Percentiles rank a stretch among this genome's conserved stretches.
phyloP scores from a whole-genome alignment of 352 stramenopile genomes.

The Phytophthora hibernalis region DNA sequence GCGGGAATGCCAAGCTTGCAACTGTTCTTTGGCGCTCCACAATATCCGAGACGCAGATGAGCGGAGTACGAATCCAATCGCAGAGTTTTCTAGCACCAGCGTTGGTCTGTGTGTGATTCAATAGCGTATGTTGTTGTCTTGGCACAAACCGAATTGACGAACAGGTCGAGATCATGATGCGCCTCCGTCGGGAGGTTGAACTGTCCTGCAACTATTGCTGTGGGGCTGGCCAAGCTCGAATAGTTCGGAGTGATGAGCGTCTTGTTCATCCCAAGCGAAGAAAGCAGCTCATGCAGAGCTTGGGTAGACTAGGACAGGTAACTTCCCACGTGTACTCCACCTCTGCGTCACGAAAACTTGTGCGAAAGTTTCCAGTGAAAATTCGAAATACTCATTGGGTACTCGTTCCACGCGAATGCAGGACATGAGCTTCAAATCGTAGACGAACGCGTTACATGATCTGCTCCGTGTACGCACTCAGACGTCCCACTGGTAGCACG shows the following conservation, averaged over 20 bases:
- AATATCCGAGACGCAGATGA: conserved; percentile 26
- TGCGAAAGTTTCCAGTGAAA: conserved; percentile 13
- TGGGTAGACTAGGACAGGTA: conserved; percentile 20
- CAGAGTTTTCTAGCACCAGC: conserved; percentile 38
- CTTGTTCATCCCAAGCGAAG: conserved; percentile 29
- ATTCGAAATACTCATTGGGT: conserved; percentile 34
- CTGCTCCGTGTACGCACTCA: conserved; percentile 55
- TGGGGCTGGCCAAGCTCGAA: conserved; percentile 15
- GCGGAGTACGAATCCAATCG: conserved; percentile 41
- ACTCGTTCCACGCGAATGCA: conserved; percentile 42
- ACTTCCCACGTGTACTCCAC: conserved; percentile 11
- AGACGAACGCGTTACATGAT: conserved; percentile 14
- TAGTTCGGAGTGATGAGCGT: conserved; percentile 41
- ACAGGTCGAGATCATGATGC: conserved; percentile 47
- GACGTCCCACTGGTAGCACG: conserved; percentile 39
- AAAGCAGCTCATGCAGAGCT: conserved; percentile 40
- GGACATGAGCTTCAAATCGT: conserved; percentile 1
- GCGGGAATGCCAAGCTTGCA: conserved; percentile 27
- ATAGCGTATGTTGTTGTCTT: no score
- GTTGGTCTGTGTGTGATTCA: conserved; percentile 47
- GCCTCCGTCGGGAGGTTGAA: conserved; percentile 37
- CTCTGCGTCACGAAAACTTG: conserved; percentile 12
- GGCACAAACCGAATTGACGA: conserved; percentile 44
- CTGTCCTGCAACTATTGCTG: conserved; percentile 1
- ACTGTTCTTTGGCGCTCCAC: conserved; percentile 37